Base-by-base conservation (phyloP, 805 yeast species). In the Lachancea fermentati region DNA sequence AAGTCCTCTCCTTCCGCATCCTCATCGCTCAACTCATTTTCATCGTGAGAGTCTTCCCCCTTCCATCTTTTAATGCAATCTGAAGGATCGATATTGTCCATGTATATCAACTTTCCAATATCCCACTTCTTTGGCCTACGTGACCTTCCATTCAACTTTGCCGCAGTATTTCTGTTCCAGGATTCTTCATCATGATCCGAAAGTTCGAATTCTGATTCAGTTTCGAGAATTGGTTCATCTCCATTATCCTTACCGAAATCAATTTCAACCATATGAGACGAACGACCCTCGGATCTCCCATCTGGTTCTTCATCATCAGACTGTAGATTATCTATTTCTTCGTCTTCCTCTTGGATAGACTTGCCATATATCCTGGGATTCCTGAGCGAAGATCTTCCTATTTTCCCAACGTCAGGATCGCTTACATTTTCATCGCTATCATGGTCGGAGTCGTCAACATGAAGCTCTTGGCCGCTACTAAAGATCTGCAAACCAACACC, bases 401-500 rank as follows among this genome's bases (percentile, higher is more conserved):
- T 64, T 45, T 78, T 67, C 13, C 51, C 55, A 4, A 49, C 51
- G 2, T 47, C 52, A 9, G 51, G 65, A 43, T 50, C 55, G 35
- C 57, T 65, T 9, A 52, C 61, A 5, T 60, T 64, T 14, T 62
- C 62, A 30, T 61, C 69, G 7, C 66, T 69, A 29, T 64, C 69
- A 1, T 58, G 66, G 1, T 62, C 65, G 6, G 67, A 73, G 19
- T 67, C 72, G 0, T 63, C 67, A 2, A 55, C 68, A 38, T 66
- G 70, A 17, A 81, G 52, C 30, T 75, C 75, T 13, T 69, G 69
- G 15, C 85, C 72, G 35, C 72, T 72, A 39, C 85, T 74, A 56
- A 91, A 91, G 40, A 91, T 66, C 54, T 81, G 82, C 43, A 85
- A 67, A 16, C 91, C 95, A 3, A 83, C 79, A 28, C 80, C 81